A percentile compares a stretch with the other conserved stretches of the same genome.
phyloP scores from a whole-genome alignment of 2,329 filamentous ascomycete species.

The Blastomyces emzantsi region DNA sequence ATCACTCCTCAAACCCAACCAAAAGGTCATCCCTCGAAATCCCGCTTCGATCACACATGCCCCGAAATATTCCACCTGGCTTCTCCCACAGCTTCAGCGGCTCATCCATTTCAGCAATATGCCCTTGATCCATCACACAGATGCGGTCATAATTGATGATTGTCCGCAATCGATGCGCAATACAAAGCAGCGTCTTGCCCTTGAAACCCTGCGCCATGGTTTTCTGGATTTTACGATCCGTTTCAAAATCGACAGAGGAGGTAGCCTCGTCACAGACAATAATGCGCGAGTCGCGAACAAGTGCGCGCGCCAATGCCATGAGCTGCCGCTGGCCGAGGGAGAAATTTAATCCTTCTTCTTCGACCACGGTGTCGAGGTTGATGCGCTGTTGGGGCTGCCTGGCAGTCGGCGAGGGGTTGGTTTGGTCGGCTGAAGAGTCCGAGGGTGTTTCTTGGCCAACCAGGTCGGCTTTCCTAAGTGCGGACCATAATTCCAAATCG shows the following conservation, averaged over 20 bases:
- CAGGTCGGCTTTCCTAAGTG: constrained; percentile 38
- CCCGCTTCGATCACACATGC: constrained; percentile 83
- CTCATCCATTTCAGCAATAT: constrained; percentile 76
- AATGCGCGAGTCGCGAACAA: constrained; percentile 80
- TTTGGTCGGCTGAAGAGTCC: constrained; percentile 5
- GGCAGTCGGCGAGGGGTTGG: constrained; percentile 10
- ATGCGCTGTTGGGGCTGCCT: constrained; percentile 45
- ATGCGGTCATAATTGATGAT: constrained; percentile 94
- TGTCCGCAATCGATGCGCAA: constrained; percentile 83
- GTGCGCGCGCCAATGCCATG: constrained; percentile 84
- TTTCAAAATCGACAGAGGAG: constrained; percentile 87
- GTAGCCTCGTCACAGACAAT: constrained; percentile 98
- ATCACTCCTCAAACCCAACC: neutral
- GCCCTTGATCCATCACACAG: constrained; percentile 87
- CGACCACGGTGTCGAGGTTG: constrained; percentile 73
- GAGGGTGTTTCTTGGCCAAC: constrained; percentile 25
- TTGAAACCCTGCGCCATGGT: constrained; percentile 80
- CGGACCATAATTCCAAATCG: constrained; percentile 41
- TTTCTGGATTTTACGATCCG: constrained; percentile 86
- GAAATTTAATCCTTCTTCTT: constrained; percentile 94
- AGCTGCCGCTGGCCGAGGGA: constrained; percentile 90
- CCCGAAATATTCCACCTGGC: constrained; percentile 66
- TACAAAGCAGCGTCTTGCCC: constrained; percentile 82
- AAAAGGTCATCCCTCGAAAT: constrained; percentile 46
- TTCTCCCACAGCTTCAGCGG: constrained; percentile 63